These are phyloP conservation scores for Dactylellina drechsleri DNA, from an alignment of 2,329 filamentous ascomycete genomes.

Conservation along the genomic window DNA sequence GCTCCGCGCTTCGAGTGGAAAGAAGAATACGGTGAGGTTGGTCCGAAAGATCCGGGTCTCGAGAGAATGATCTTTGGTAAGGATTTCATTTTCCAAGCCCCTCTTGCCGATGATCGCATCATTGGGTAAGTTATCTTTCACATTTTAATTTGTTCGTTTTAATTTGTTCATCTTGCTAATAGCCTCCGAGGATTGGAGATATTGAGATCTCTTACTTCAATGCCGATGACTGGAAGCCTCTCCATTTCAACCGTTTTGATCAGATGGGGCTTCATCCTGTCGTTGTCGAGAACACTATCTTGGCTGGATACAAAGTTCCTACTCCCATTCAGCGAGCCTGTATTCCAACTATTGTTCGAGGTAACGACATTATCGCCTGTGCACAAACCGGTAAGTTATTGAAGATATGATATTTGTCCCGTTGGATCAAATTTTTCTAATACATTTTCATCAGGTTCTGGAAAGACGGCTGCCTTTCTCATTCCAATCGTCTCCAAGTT, in stretches of 20 bases:
- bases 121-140: constrained; percentile 28
- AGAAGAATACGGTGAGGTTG: constrained; percentile 86
- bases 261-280: constrained; percentile 85
- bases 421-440: constrained; percentile 10
- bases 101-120: constrained; percentile 24
- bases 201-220: constrained; percentile 71
- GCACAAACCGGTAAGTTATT: constrained; percentile 85
- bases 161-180: constrained; percentile 32
- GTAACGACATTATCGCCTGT: constrained; percentile 84
- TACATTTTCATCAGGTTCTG: constrained; percentile 74
- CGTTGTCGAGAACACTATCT: constrained; percentile 79
- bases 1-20: constrained; percentile 80
- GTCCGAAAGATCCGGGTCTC: constrained; percentile 74
- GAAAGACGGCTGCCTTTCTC: constrained; percentile 93
- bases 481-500: constrained; percentile 88
- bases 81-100: constrained; percentile 58
- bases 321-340: constrained; percentile 90
- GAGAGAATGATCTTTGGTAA: constrained; percentile 79
- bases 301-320: constrained; percentile 73
- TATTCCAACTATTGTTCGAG: constrained; percentile 79
- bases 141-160: too few species aligned
- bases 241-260: constrained; percentile 68
- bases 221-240: constrained; percentile 66
- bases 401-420: neutral
- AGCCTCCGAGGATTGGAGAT: constrained; percentile 65